These are phyloP conservation scores for Cerrena zonata DNA, from an alignment of 1,284 basidiomycete genomes.

Conservation along the genomic window DNA sequence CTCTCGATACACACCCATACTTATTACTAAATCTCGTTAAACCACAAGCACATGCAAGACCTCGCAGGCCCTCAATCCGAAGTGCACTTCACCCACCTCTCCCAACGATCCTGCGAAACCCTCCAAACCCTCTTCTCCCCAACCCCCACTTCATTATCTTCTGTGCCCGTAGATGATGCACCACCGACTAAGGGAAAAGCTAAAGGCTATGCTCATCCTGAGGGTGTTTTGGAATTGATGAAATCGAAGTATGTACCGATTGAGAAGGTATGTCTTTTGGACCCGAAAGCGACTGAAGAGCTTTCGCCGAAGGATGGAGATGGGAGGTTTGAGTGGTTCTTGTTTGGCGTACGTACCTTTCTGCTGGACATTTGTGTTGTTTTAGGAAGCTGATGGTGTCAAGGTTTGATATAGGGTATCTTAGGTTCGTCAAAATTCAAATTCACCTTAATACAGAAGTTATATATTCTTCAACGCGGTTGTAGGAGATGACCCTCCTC, in stretches of 20 bases:
- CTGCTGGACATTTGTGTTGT: not conserved
- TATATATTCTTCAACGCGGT: too few species aligned
- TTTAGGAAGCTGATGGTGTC: constrained; percentile 1
- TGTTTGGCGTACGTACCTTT: constrained; percentile 67
- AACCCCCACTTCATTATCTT: constrained; percentile 12
- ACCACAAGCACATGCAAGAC: constrained; percentile 74
- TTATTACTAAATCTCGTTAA: too few species aligned
- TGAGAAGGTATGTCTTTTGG: constrained; percentile 76
- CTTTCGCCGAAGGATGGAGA: constrained; percentile 73
- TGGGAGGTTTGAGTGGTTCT: constrained; percentile 72
- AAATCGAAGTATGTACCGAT: constrained; percentile 43
- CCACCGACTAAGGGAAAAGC: constrained; percentile 27
- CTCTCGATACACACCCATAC: not conserved
- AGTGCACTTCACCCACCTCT: constrained; percentile 83
- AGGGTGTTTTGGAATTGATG: constrained; percentile 66
- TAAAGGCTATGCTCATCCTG: constrained; percentile 53
- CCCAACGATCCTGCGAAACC: constrained; percentile 56
- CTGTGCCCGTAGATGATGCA: not conserved
- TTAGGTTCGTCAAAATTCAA: constrained; percentile 36
- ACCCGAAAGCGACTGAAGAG: constrained; percentile 72
- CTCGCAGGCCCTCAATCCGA: constrained; percentile 62
- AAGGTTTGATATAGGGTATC: constrained; percentile 45
- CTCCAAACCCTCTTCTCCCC: constrained; percentile 42
- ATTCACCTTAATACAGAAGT: not conserved
- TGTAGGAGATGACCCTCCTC: constrained; percentile 84